Evolutionary conservation across 805 yeast genomes (phyloP).

Genomic region (Yamadazyma kitorensis): DNA sequence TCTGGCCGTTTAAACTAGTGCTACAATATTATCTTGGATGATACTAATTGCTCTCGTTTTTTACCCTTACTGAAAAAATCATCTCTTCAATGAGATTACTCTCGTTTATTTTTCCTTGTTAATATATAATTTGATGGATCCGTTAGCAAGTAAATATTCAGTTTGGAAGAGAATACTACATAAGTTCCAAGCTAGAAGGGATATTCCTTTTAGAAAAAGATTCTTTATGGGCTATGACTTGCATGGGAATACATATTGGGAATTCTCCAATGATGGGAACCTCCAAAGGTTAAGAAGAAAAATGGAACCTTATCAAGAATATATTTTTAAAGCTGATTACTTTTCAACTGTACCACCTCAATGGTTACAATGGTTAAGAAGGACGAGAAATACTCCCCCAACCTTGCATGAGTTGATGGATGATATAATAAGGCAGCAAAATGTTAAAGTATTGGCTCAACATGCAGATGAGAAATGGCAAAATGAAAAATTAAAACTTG

Average conservation of each 20-base stretch:
- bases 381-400: conserved; percentile 60
- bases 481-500: conserved; percentile 32
- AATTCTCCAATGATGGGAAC: conserved; percentile 55
- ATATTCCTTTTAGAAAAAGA: conserved; percentile 64
- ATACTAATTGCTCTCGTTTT: neutral
- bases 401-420: conserved; percentile 56
- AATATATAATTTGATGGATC: conserved; percentile 40
- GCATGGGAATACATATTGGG: conserved; percentile 88
- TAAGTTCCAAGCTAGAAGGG: conserved; percentile 58
- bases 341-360: conserved; percentile 60
- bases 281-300: conserved; percentile 58
- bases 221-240: conserved; percentile 77
- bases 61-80: no score
- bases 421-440: conserved; percentile 56
- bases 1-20: neutral
- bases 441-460: conserved; percentile 48
- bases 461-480: conserved; percentile 45
- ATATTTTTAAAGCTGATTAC: conserved; percentile 54
- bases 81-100: neutral
- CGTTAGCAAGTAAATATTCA: conserved; percentile 47
- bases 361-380: conserved; percentile 81
- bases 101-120: neutral
- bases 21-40: no score
- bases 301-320: conserved; percentile 51
- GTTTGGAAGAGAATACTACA: conserved; percentile 48